These are phyloP conservation scores for Avena insularis DNA, from an alignment of 176 grass and related monocot species.

Conservation along the genomic window DNA sequence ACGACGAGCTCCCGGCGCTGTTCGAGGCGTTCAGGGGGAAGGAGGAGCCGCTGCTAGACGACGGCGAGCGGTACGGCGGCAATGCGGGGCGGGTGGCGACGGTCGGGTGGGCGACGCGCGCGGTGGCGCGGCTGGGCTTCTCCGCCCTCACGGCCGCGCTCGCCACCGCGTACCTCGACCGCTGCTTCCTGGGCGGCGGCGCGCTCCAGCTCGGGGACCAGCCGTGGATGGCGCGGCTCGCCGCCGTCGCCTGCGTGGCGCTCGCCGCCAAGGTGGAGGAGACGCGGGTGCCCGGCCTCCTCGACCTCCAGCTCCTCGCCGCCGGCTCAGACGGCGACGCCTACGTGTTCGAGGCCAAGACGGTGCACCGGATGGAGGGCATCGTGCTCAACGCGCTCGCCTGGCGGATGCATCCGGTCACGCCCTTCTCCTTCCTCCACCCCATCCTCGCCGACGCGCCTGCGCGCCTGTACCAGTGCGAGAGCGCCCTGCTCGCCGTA, in stretches of 20 bases:
- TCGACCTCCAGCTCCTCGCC: constrained; percentile 71
- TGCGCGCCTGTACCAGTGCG: constrained; percentile 46
- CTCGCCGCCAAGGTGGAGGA: constrained; percentile 92
- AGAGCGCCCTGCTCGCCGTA: constrained; percentile 52
- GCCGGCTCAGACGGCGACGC: neutral
- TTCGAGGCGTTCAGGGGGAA: constrained; percentile 50
- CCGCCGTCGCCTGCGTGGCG: constrained; percentile 74
- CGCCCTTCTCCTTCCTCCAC: constrained; percentile 76
- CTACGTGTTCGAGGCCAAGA: constrained; percentile 74
- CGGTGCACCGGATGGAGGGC: constrained; percentile 83
- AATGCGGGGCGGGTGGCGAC: constrained; percentile 50
- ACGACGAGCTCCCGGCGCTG: constrained; percentile 49
- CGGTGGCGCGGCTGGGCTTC: constrained; percentile 57
- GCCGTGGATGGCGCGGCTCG: constrained; percentile 78
- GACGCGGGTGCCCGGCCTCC: constrained; percentile 65
- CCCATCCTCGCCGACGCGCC: constrained; percentile 45
- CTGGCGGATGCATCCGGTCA: constrained; percentile 81
- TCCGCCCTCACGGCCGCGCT: constrained; percentile 70
- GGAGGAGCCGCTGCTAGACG: constrained; percentile 17
- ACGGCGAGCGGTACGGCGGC: constrained; percentile 41
- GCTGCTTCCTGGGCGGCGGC: constrained; percentile 67
- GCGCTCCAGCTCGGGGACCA: constrained; percentile 53
- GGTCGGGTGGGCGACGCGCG: constrained; percentile 56
- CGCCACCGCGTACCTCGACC: constrained; percentile 70
- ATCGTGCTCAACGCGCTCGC: constrained; percentile 73